Evolutionary conservation across 164 flowering plant species (phyloP), one percentile per base, ranked within the genome.

Genomic region (Protea cynaroides): DNA sequence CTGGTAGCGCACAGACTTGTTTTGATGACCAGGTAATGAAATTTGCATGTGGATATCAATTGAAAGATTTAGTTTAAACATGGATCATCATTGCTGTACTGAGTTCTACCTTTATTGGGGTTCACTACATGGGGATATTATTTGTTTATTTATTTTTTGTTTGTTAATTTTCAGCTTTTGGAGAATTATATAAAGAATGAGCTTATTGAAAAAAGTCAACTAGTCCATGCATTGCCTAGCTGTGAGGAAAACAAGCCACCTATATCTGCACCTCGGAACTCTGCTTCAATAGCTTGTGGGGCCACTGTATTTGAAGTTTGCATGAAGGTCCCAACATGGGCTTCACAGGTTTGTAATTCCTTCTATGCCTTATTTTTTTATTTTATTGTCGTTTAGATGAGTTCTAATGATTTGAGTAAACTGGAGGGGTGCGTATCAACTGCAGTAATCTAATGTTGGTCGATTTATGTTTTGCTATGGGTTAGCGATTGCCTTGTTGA

Each of bases 1-100:
- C 96, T 14, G 98, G 98, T 17, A 93, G 92, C 73, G 96, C 96
- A 36, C 85, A 86, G 65, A 87, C 98, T 25, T 93, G 98, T 69
- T 93, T 93, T 64, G 86, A 87, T 75, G 96, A 93, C 65, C 94
- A 85, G 93, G 98, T 79, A 75, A 5, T 29, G 34, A 29, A 29
- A 29, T 29, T 29, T 29, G 34, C 34, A 29, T 29, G 34, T 29
- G 2, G 34, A 29, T 29, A 29, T 29, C 34, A 29, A 29, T 29
- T 29, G 34, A 29, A 78, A 40, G 7, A 15, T 23, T 1, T 9
- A 25, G 7, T 18, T 11, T 12, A 19, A 7, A 6, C 53, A 23
- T 25, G 13, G 2, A 17, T 18, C 10, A 5, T 24, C 13, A 10
- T 24, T 46, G 54, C 2, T 11, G 25, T 47, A 10, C 24, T 46